Evolutionary conservation across 192 early-diverging fungal genomes (phyloP).

Genomic region (Piromyces finnis): DNA sequence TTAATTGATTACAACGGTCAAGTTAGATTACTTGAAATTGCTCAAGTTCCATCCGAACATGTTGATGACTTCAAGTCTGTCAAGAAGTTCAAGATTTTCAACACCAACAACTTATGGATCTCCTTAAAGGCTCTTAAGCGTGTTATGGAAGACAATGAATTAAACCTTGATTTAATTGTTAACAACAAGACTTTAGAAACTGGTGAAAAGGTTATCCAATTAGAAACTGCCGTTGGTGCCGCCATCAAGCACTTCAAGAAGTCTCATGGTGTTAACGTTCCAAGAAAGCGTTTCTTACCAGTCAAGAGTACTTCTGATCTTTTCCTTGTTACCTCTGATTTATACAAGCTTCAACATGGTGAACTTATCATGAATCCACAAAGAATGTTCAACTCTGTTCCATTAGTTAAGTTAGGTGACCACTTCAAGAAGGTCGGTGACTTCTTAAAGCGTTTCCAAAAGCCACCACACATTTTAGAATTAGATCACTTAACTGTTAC

Average conservation of each 20-base stretch:
- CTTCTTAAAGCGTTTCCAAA: constrained; percentile 80
- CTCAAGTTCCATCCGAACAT: constrained; percentile 92
- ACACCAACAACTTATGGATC: constrained; percentile 66
- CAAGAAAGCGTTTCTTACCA: constrained; percentile 89
- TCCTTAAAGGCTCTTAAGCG: constrained; percentile 73
- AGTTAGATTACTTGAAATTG: constrained; percentile 88
- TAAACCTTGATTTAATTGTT: constrained; percentile 88
- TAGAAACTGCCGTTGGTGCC: constrained; percentile 97
- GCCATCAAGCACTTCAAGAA: constrained; percentile 94
- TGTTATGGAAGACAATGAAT: constrained; percentile 52
- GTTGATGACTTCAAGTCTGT: constrained; percentile 97
- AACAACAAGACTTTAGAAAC: constrained; percentile 87
- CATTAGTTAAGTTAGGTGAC: constrained; percentile 90
- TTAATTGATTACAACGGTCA: constrained; percentile 91
- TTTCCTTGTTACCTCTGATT: constrained; percentile 88
- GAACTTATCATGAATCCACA: constrained; percentile 82
- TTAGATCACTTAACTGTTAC: constrained; percentile 96
- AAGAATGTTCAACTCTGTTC: constrained; percentile 79
- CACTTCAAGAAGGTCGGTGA: constrained; percentile 94
- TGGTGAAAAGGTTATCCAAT: constrained; percentile 92
- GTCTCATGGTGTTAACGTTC: constrained; percentile 95
- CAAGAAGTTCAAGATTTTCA: constrained; percentile 99
- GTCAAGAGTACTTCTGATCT: constrained; percentile 96
- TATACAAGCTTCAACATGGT: constrained; percentile 87
- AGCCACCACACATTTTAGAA: constrained; percentile 86